These are phyloP conservation scores for Bryopsis sp. DNA, from an alignment of 139 green algal species.

Conservation along the genomic window DNA sequence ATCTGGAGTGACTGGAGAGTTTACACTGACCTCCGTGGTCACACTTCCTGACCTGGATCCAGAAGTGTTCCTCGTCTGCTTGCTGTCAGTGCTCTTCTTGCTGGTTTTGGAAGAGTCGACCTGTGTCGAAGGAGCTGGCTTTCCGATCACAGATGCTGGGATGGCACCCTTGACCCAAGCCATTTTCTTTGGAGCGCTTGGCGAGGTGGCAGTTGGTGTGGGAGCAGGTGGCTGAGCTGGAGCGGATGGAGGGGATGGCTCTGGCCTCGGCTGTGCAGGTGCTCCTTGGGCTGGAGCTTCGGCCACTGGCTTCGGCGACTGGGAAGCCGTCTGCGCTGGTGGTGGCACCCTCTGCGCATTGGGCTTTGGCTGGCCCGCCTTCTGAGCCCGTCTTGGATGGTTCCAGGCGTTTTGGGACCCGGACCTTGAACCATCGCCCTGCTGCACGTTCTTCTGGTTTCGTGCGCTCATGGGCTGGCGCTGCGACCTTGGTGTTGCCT, in stretches of 20 bases:
- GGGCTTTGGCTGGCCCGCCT: not conserved
- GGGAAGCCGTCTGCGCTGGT: too few relatives aligned
- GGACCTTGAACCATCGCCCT: not conserved
- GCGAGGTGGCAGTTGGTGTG: not conserved
- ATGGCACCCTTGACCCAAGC: slow-evolving; percentile 17
- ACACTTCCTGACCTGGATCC: too few relatives aligned
- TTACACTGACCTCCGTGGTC: slow-evolving; percentile 5
- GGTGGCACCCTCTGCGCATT: too few relatives aligned
- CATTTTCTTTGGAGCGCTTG: not conserved
- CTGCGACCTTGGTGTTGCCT: not conserved
- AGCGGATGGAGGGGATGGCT: too few relatives aligned
- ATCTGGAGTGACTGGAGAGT: slow-evolving; percentile 8
- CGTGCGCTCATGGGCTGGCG: not conserved
- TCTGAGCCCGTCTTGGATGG: not conserved
- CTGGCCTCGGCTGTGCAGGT: too few relatives aligned
- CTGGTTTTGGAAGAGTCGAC: not conserved
- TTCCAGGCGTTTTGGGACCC: not conserved
- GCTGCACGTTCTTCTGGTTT: not conserved
- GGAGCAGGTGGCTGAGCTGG: too few relatives aligned
- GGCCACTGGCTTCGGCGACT: too few relatives aligned
- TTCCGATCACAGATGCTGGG: not conserved
- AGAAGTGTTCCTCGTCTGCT: too few relatives aligned
- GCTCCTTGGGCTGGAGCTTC: too few relatives aligned
- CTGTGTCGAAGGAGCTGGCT: not conserved
- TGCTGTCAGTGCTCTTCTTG: not conserved